Base-by-base conservation (phyloP, 306 rosid genomes). In the Prunus fruticosa region DNA sequence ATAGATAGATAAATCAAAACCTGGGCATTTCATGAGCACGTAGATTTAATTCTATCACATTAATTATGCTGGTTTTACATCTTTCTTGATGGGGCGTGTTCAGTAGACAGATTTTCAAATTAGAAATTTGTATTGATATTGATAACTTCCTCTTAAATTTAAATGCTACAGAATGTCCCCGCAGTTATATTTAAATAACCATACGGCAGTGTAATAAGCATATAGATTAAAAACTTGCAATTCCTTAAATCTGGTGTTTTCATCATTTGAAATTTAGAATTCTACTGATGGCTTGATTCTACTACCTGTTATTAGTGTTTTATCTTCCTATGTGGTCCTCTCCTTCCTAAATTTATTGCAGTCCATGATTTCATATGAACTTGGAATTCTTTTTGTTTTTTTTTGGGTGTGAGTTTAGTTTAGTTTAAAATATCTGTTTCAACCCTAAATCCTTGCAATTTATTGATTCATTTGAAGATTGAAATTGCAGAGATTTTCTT, bases 321-420 rank as follows among this genome's bases (percentile, higher is more conserved):
- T 15, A 6, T 61, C 47, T 45, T 61, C 43, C 60, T 6, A 12
- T 32, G 1, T 46, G 27, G 19, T 30, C 52, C n/a, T 11, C 28
- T 23, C 13, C 18, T 57, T 57, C 51, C 51, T 54, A 54, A n/a
- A n/a, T 25, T 20, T 25, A 25, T 0, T 57, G 20, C 12, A 43
- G 46, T 22, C 30, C 13, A 20, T 71, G 66, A 38, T 72, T n/a
- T 72, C n/a, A 67, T 71, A 4, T 71, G 20, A 71, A 54, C 34
- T 54, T 47, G 20, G 13, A 41, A 28, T 43, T 57, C 9, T 9
- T 43, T 56, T 20, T 56, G 67, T 12, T 9, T 54, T 56, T 22
- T 54, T 34, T 41, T 15, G 27, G 41, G 47, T 72, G 54, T 3
- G 34, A 22, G 62, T 22, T 34, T 4, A 1, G 41, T 3, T 58